These are phyloP conservation scores for Aspergillus ochraceus DNA, from an alignment of 2,329 filamentous ascomycete species.

Conservation along the genomic window DNA sequence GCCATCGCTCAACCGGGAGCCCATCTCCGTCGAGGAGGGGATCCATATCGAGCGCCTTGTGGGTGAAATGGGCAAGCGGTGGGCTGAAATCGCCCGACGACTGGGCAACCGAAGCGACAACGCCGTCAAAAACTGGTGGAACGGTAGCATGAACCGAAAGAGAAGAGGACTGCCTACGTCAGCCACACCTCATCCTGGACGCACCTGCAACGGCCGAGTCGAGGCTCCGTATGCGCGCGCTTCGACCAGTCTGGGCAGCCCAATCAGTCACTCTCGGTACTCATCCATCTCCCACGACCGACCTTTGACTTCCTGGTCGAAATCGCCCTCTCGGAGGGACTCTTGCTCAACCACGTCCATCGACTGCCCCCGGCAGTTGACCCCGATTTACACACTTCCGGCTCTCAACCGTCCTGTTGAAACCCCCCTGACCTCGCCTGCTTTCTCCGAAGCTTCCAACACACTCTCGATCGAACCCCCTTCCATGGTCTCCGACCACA, in stretches of 20 bases:
- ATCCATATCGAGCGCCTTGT: slow-evolving; percentile 76
- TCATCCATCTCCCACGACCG: slow-evolving; percentile 24
- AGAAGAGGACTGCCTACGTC: slow-evolving; percentile 48
- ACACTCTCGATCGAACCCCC: slow-evolving; percentile 61
- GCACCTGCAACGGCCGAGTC: slow-evolving; percentile 39
- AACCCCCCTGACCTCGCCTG: slow-evolving; percentile 63
- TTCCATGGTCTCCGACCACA: slow-evolving; percentile 69
- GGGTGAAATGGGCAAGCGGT: slow-evolving; percentile 75
- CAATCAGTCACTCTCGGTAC: slow-evolving; percentile 28
- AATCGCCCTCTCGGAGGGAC: slow-evolving; percentile 22
- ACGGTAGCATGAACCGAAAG: slow-evolving; percentile 84
- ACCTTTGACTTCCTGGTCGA: slow-evolving; percentile 23
- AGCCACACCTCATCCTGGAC: slow-evolving; percentile 35
- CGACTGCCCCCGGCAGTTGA: slow-evolving; percentile 31
- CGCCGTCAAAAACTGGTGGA: slow-evolving; percentile 98
- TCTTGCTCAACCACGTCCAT: slow-evolving; percentile 23
- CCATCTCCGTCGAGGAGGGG: slow-evolving; percentile 71
- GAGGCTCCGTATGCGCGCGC: slow-evolving; percentile 40
- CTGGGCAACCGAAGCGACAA: slow-evolving; percentile 88
- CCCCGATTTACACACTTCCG: slow-evolving; percentile 40
- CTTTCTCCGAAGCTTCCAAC: slow-evolving; percentile 62
- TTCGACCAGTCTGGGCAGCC: slow-evolving; percentile 29
- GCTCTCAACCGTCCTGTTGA: slow-evolving; percentile 47
- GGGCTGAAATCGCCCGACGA: slow-evolving; percentile 86
- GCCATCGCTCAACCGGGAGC: slow-evolving; percentile 69